A percentile compares a stretch with the other conserved stretches of the same genome.
Evolutionary conservation across 140 eudicot species (phyloP).

Genomic region (Cichorium intybus): DNA sequence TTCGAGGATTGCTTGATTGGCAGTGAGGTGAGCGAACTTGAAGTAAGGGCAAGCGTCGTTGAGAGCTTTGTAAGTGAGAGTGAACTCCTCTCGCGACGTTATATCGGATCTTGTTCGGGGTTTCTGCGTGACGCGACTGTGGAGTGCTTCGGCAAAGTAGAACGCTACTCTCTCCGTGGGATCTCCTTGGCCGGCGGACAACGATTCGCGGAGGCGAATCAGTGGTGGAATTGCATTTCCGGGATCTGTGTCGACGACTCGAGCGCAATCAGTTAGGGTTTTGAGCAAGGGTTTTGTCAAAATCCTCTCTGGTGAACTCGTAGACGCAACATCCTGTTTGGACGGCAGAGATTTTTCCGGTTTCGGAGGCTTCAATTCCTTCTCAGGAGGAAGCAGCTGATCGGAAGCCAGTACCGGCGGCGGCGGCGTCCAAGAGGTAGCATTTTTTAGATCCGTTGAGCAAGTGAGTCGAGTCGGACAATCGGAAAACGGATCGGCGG

Average conservation of each 20-base stretch:
- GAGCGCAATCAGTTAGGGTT: constrained; percentile 58
- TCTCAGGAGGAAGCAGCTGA: constrained; percentile 14
- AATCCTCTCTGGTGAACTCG: constrained; percentile 32
- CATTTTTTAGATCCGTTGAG: constrained; percentile 58
- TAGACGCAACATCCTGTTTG: constrained; percentile 26
- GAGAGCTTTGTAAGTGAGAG: constrained; percentile 67
- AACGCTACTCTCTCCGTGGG: constrained; percentile 71
- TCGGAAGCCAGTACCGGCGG: constrained; percentile 11
- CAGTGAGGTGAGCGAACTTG: constrained; percentile 84
- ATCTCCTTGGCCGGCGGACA: constrained; percentile 57
- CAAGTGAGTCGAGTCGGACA: constrained; percentile 56
- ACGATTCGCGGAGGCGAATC: constrained; percentile 46
- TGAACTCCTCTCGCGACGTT: constrained; percentile 65
- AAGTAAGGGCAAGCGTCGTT: constrained; percentile 91
- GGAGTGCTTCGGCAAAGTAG: constrained; percentile 74
- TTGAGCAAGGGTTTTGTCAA: constrained; percentile 48
- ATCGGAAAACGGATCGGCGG: constrained; percentile 60
- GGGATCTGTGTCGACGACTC: constrained; percentile 45
- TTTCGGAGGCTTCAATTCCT: constrained; percentile 28
- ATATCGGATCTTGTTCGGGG: constrained; percentile 29
- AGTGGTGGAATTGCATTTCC: constrained; percentile 38
- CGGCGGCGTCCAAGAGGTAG: constrained; percentile 39
- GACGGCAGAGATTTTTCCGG: neutral
- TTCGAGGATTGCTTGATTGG: constrained; percentile 92
- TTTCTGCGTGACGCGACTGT: constrained; percentile 33